Evolutionary conservation across 164 flowering plant genomes (phyloP), one percentile per base, ranked within the genome.

Genomic region (Warburgia ugandensis): DNA sequence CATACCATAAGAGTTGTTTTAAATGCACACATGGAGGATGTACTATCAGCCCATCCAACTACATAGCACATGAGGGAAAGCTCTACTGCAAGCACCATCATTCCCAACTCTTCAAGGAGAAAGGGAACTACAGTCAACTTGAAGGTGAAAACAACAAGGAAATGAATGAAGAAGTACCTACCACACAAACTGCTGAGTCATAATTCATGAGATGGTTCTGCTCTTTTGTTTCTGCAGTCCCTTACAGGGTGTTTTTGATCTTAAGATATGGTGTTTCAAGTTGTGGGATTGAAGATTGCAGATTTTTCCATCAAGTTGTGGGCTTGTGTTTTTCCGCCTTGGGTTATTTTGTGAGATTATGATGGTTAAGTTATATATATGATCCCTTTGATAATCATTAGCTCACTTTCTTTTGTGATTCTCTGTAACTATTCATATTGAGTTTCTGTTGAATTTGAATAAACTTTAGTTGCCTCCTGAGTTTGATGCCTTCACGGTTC

Each of bases 61-160:
- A 86, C 69, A 80, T 89, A 33, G 94, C 94, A 41, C 95, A 86
- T 26, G 90, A 89, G 59, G 90, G 90, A 14, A 75, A 72, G 13
- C 83, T 88, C 32, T 85, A 83, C 74, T 83, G 92, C 79, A 83
- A 71, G 59, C 94, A 88, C 71, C 96, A 85, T 68, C 94, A 88
- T 54, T 63, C 62, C 53, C 96, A 88, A 65, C 94, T 88, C 43
- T 76, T 85, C 68, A 83, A 73, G 73, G 91, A 88, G 70, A 88
- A 85, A 56, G 97, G 97, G 23, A 88, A 88, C 68, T 63, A 80
- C 30, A 85, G 91, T 70, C 84, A 81, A 68, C 86, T 85, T 12
- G 89, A 84, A 56, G 77, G 75, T 6, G 86, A 74, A 22, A 40
- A 46, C 39, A 69, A 69, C 40, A 80, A 68, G 64, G 49, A 22